Evolutionary conservation across 305 asterid species (phyloP), one percentile per base, ranked within the genome.

Genomic region (Rubia balearica): DNA sequence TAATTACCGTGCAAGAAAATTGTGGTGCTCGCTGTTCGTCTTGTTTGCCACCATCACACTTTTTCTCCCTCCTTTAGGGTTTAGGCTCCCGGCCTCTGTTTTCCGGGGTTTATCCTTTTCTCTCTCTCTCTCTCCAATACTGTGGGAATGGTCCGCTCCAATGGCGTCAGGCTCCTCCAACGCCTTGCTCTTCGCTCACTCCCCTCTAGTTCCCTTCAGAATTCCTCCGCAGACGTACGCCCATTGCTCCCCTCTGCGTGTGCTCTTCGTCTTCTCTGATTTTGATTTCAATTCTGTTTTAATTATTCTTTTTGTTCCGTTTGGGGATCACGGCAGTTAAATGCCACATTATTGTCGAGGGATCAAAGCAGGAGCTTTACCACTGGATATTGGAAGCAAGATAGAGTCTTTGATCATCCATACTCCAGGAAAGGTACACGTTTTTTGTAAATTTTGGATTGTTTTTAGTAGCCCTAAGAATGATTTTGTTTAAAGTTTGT

Each of bases 151-250:
- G 89, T 82, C 74, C 89, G 92, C 77, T 83, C 88, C 72, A 82
- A 77, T 70, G 88, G 85, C 82, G 74, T 84, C 76, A 84, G 90
- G 55, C 86, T 93, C 75, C 89, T 87, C 73, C 93, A 83, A 72
- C 89, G 93, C 45, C 73, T 77, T 60, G 73, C 80, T 62, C 71
- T 81, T 84, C 77, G 70, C 72, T 55, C 78, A 27, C 76, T 83
- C 74, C 67, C 82, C 71, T 72, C 84, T 12, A 77, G 78, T 73
- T 78, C 83, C 75, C 83, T 72, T 74, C 86, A 56, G 66, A 51
- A 60, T 69, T 74, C 82, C 33, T 46, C 71, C 43, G 74, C 81
- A 60, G 56, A 56, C 69, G 90, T 88, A 82, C 43, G 62, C 67
- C 49, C 57, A 3, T 43, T 59, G 9, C 40, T 43, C 40, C 2